Conservation (phyloP, 495 filamentous ascomycete species). For the Rostrohypoxylon terebratum region DNA sequence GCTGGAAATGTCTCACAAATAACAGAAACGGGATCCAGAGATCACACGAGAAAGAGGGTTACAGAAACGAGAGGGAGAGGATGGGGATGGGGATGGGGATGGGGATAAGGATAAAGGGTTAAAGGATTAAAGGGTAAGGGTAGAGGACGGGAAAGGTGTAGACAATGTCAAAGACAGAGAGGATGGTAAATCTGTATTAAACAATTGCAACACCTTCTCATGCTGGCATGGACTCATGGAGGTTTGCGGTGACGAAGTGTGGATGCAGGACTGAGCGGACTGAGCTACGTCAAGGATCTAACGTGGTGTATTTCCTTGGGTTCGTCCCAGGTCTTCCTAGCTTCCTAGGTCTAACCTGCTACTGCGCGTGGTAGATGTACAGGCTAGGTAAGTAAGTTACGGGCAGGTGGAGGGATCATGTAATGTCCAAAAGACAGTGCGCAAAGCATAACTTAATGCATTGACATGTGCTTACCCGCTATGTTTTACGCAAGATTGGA, state of each 20-base stretch:
- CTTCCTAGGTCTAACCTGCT: too few relatives aligned
- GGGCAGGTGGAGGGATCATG: slow-evolving; percentile 11
- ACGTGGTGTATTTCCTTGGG: neutral
- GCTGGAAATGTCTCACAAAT: slow-evolving; percentile 43
- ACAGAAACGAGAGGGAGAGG: slow-evolving; percentile 36
- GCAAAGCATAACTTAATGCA: neutral
- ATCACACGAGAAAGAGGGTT: slow-evolving; percentile 31
- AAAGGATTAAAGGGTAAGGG: neutral
- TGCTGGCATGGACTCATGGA: slow-evolving; percentile 1
- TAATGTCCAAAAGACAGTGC: slow-evolving; percentile 25
- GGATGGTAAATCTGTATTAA: slow-evolving; percentile 41
- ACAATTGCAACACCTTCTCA: slow-evolving; percentile 23
- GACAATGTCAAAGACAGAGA: slow-evolving; percentile 40
- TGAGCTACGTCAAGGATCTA: slow-evolving; percentile 33
- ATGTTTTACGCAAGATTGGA: neutral
- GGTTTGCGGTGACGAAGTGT: slow-evolving; percentile 17
- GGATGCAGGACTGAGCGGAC: neutral
- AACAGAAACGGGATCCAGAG: slow-evolving; percentile 28
- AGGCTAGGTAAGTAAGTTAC: neutral
- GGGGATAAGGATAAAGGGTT: neutral
- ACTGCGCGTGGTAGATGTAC: too few relatives aligned
- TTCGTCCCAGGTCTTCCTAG: neutral
- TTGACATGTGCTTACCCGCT: slow-evolving; percentile 4
- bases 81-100: slow-evolving; percentile 27
- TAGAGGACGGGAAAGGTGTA: slow-evolving; percentile 25